Conservation (phyloP, 1,284 basidiomycete genomes). For the Heliocybe sulcata region DNA sequence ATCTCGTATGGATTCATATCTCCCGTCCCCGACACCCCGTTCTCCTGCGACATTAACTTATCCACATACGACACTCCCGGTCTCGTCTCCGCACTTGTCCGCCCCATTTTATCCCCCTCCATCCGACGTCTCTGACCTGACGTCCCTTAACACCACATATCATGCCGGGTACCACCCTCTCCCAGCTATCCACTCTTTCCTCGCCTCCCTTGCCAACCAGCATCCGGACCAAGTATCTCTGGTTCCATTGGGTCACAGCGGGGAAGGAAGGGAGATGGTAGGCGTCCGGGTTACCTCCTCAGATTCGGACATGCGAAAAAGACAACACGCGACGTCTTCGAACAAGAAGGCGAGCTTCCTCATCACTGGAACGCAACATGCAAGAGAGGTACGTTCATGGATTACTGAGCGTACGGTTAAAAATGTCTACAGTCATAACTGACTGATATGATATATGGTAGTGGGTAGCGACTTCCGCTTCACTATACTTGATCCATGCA, state of each 20-base stretch:
- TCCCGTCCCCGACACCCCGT: neutral
- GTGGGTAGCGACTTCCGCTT: constrained; percentile 78
- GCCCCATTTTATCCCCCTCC: constrained; percentile 8
- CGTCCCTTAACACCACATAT: constrained; percentile 29
- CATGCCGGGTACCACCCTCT: constrained; percentile 48
- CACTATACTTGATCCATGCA: constrained; percentile 69
- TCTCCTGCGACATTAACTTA: constrained; percentile 8
- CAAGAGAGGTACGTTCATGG: constrained; percentile 52
- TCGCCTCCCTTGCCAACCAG: constrained; percentile 33
- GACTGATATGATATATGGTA: constrained; percentile 18
- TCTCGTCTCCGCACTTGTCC: constrained; percentile 14
- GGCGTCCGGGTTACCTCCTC: constrained; percentile 36
- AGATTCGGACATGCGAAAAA: constrained; percentile 7
- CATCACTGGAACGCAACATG: constrained; percentile 74
- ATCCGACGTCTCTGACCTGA: neutral
- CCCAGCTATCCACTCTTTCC: constrained; percentile 43
- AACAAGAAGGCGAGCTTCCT: constrained; percentile 48
- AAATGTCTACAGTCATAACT: constrained; percentile 1
- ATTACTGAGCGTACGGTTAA: neutral
- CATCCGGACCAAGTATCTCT: constrained; percentile 36
- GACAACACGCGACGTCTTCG: constrained; percentile 7
- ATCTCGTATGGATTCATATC: constrained; percentile 30
- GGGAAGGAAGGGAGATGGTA: constrained; percentile 47
- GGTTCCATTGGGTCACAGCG: constrained; percentile 41
- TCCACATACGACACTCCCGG: neutral